A percentile compares a stretch with the other conserved stretches of the same genome.
phyloP scores from a whole-genome alignment of 2,329 filamentous ascomycete species.

The Scedosporium aurantiacum region DNA sequence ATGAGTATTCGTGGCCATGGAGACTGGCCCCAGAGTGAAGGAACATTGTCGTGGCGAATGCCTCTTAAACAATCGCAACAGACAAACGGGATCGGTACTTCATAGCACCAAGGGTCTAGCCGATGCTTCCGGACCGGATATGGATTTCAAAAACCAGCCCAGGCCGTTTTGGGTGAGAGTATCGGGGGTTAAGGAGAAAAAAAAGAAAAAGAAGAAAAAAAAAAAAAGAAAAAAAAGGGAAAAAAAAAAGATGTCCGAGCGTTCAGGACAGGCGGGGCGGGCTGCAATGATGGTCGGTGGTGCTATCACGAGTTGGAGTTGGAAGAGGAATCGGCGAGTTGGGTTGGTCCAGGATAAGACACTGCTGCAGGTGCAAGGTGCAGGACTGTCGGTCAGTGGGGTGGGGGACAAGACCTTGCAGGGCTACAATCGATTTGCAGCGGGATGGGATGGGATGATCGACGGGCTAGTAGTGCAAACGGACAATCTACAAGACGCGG shows the following conservation, averaged over 20 bases:
- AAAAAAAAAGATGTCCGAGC: neutral
- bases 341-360: neutral
- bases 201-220: neutral
- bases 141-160: no score
- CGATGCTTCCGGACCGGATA: neutral
- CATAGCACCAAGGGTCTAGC: neutral
- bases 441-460: neutral
- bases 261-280: neutral
- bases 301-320: neutral
- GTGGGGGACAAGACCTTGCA: neutral
- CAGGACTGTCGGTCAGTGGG: neutral
- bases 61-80: neutral
- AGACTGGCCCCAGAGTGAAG: conserved; percentile 48
- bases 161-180: neutral
- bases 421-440: neutral
- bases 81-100: neutral
- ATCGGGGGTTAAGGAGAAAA: neutral
- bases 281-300: neutral
- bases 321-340: neutral
- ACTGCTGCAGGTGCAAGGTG: neutral
- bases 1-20: conserved; percentile 49
- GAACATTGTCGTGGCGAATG: conserved; percentile 32
- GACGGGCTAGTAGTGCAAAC: no score
- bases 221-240: neutral
- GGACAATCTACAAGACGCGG: no score